A percentile compares a stretch with the other conserved stretches of the same genome.
These are phyloP conservation scores for Fusarium sp. DNA, from an alignment of 2,329 filamentous ascomycete genomes.

Conservation along the genomic window DNA sequence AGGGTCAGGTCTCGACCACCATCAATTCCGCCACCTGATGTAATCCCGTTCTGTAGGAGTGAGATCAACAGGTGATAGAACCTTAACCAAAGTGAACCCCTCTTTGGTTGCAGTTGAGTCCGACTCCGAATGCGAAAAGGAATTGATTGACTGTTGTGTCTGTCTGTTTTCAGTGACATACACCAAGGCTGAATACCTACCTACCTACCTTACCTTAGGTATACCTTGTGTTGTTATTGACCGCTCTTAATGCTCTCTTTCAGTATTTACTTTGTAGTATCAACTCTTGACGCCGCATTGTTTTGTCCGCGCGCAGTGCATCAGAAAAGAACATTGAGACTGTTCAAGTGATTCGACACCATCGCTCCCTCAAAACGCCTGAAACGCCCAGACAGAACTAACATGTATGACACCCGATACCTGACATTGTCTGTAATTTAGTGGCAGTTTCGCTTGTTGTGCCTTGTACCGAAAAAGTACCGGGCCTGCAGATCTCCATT, in stretches of 20 bases:
- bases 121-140: slow-evolving; percentile 18
- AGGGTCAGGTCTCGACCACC: slow-evolving; percentile 10
- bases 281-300: slow-evolving; percentile 19
- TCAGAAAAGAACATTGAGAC: slow-evolving; percentile 15
- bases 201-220: no score
- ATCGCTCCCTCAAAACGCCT: slow-evolving; percentile 25
- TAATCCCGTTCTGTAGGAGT: slow-evolving; percentile 21
- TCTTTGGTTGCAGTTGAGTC: neutral
- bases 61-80: slow-evolving; percentile 9
- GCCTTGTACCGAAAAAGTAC: slow-evolving; percentile 25
- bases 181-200: no score
- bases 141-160: slow-evolving; percentile 10
- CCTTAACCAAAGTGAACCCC: neutral
- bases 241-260: neutral
- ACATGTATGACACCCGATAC: slow-evolving; percentile 24
- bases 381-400: slow-evolving; percentile 26
- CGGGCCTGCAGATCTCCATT: slow-evolving; percentile 41
- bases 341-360: slow-evolving; percentile 32
- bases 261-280: neutral
- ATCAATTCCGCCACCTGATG: slow-evolving; percentile 42
- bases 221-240: neutral
- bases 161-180: neutral
- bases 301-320: slow-evolving; percentile 12
- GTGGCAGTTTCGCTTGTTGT: slow-evolving; percentile 1
- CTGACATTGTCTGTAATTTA: slow-evolving; percentile 5